Base-by-base conservation (phyloP, 345 rosid genomes). In the Hypericum androsaemum region DNA sequence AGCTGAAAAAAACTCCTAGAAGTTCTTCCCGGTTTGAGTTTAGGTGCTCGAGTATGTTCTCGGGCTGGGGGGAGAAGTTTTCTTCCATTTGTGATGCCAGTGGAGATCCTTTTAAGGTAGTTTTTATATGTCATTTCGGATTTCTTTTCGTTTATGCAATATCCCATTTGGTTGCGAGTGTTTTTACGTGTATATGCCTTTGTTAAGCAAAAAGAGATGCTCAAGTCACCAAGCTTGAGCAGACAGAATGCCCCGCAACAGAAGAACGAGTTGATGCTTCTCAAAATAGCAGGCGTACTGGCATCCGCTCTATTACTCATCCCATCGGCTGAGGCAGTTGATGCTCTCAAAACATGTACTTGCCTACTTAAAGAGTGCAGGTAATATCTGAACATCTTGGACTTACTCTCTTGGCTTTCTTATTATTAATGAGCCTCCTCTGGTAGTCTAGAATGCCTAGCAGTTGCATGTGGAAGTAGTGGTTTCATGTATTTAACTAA, bases 301-400 rank as follows among this genome's bases (percentile, higher is more conserved):
- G 88, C 88, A 0, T 79, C 87, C 61, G 58, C 72, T 7, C 65
- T 82, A 41, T 71, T 90, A 66, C 42, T 83, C 13, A 76, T 79
- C 69, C 98, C 98, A 42, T 84, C 96, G 53, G 96, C 95, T 10
- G 78, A 71, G 12, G 98, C 96, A 9, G 86, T 75, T 58, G 98
- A 90, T 68, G 88, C 98, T 12, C 89, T 90, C 63, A 90, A 87
- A 69, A 90, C 98, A 37, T 90, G 98, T 57, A 47, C 89, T 43
- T 90, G 98, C 77, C 80, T 90, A 57, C 57, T 90, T 55, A 82
- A 78, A 71, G 89, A 78, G 38, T 90, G 96, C 96, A 84, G 98
- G 98, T 90, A 76, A 55, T 22, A 22, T 60, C 40, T 6, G 16
- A 16, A 12, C 57, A 16, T 17, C 39, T 37, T 46, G 22, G 12